phyloP scores from a whole-genome alignment of 2,329 filamentous ascomycete species.

The Phialophora tarda region DNA sequence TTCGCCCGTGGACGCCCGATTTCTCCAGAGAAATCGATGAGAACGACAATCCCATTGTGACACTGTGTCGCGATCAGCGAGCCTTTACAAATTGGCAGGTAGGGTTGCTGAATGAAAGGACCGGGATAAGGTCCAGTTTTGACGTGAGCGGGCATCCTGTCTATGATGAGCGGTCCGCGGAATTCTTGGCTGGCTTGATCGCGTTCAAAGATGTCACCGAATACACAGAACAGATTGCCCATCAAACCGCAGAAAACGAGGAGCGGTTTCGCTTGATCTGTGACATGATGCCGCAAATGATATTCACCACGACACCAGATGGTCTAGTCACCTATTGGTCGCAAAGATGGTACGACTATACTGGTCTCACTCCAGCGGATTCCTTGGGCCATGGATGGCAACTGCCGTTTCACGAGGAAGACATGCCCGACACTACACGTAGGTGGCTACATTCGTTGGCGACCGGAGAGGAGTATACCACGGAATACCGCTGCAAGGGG shows the following conservation, averaged over 20 bases:
- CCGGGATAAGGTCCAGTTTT: slow-evolving; percentile 61
- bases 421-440: slow-evolving; percentile 61
- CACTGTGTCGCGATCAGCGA: slow-evolving; percentile 66
- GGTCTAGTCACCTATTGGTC: slow-evolving; percentile 57
- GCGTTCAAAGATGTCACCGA: slow-evolving; percentile 74
- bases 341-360: slow-evolving; percentile 79
- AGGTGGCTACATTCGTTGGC: slow-evolving; percentile 67
- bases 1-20: slow-evolving; percentile 68
- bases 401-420: slow-evolving; percentile 71
- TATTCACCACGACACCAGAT: slow-evolving; percentile 74
- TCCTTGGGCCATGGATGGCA: slow-evolving; percentile 69
- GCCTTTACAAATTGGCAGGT: slow-evolving; percentile 65
- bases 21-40: slow-evolving; percentile 64
- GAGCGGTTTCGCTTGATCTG: slow-evolving; percentile 76
- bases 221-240: slow-evolving; percentile 70
- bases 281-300: slow-evolving; percentile 72
- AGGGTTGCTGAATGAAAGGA: slow-evolving; percentile 65
- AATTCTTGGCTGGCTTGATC: slow-evolving; percentile 75
- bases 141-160: slow-evolving; percentile 73
- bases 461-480: slow-evolving; percentile 71
- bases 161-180: slow-evolving; percentile 68
- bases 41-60: slow-evolving; percentile 70
- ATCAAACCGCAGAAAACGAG: slow-evolving; percentile 73
- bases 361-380: slow-evolving; percentile 67
- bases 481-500: slow-evolving; percentile 72